Percentiles rank a stretch among this genome's conserved stretches.
Conservation (phyloP, 768 basidiomycete species). For the Suillus bovinus region DNA sequence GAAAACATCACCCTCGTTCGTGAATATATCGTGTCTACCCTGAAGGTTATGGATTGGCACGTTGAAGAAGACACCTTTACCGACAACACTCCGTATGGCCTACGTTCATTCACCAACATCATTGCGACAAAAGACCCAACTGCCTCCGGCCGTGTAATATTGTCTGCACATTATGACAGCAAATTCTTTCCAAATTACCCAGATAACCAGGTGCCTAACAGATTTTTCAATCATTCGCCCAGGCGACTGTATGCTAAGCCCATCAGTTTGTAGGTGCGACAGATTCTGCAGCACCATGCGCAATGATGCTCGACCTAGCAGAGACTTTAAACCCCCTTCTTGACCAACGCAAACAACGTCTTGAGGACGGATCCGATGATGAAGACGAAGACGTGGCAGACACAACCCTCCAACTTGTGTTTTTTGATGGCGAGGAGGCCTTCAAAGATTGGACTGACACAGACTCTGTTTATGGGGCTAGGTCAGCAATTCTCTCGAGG, state of each 20-base stretch:
- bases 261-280: conserved; percentile 93
- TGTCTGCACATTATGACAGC: conserved; percentile 95
- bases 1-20: conserved; percentile 81
- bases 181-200: conserved; percentile 80
- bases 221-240: background rate
- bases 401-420: conserved; percentile 88
- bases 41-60: conserved; percentile 81
- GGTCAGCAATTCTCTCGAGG: conserved; percentile 44
- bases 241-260: background rate
- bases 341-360: conserved; percentile 52
- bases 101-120: conserved; percentile 81
- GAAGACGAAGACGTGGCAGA: conserved; percentile 64
- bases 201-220: conserved; percentile 63
- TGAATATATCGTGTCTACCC: conserved; percentile 72
- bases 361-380: conserved; percentile 57
- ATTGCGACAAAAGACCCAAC: conserved; percentile 94
- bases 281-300: conserved; percentile 94
- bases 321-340: conserved; percentile 78
- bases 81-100: conserved; percentile 78
- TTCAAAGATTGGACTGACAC: conserved; percentile 85
- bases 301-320: conserved; percentile 91
- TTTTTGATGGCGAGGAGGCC: conserved; percentile 98
- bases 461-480: conserved; percentile 95
- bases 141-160: conserved; percentile 75
- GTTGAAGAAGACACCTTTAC: conserved; percentile 84